Evolutionary conservation across 495 filamentous ascomycete species (phyloP).

Genomic region (Podospora pseudoanserina): DNA sequence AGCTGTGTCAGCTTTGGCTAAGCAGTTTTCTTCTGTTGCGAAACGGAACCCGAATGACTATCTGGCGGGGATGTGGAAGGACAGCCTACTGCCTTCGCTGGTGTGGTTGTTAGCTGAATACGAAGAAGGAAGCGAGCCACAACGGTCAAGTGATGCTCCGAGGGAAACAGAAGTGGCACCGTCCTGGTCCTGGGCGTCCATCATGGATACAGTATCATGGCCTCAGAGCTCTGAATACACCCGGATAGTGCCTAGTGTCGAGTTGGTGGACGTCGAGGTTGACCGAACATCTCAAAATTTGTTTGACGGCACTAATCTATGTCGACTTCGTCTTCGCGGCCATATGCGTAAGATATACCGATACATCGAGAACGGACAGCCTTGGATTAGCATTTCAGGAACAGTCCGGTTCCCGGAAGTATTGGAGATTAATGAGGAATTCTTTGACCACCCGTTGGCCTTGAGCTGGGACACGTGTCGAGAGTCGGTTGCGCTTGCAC

Average conservation of each 20-base stretch:
- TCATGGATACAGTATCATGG: not conserved
- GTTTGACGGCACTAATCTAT: not conserved
- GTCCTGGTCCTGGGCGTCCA: constrained; percentile 4
- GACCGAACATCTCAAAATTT: not conserved
- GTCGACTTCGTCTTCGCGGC: constrained; percentile 1
- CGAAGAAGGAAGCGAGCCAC: not conserved
- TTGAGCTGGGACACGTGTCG: too few relatives aligned
- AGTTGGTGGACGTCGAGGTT: not conserved
- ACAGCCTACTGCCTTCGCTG: not conserved
- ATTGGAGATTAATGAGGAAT: too few relatives aligned
- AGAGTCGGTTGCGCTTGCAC: too few relatives aligned
- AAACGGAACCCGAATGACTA: not conserved
- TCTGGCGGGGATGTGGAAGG: not conserved
- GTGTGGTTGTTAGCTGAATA: not conserved
- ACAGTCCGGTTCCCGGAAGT: not conserved
- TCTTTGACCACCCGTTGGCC: too few relatives aligned
- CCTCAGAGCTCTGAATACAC: too few relatives aligned
- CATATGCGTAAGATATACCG: not conserved
- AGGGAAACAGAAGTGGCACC: not conserved
- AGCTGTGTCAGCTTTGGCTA: not conserved
- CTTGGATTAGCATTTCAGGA: not conserved
- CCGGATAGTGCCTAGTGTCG: not conserved
- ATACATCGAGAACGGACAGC: not conserved
- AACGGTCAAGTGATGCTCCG: not conserved
- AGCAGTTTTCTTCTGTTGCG: not conserved